These are phyloP conservation scores for Cystobasidiaceae sp. DNA, from an alignment of 1,284 basidiomycete genomes.

Conservation along the genomic window DNA sequence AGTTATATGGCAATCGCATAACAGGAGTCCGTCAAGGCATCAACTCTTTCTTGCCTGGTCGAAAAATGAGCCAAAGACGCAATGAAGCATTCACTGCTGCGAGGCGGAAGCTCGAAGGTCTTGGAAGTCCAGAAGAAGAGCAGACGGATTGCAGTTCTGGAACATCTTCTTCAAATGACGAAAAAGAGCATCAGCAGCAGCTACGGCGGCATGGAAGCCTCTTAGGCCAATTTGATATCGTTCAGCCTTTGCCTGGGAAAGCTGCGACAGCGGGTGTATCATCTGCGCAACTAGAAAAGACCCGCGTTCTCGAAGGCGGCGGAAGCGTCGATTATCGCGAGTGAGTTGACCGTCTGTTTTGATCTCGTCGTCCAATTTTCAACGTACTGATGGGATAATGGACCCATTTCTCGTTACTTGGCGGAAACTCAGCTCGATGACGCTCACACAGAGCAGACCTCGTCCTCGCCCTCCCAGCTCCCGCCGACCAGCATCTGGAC, in stretches of 20 bases:
- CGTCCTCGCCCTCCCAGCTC: constrained; percentile 4
- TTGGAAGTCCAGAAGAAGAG: constrained; percentile 18
- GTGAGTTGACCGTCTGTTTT: too few relatives aligned
- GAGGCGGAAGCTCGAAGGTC: constrained; percentile 24
- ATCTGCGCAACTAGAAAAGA: too few relatives aligned
- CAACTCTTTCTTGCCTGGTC: constrained; percentile 12
- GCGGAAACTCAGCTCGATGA: too few relatives aligned
- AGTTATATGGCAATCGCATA: too few relatives aligned
- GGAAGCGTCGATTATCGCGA: background rate
- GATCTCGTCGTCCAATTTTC: too few relatives aligned
- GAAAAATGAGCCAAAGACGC: constrained; percentile 18
- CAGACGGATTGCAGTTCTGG: constrained; percentile 22
- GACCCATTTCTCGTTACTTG: too few relatives aligned
- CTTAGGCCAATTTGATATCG: too few relatives aligned
- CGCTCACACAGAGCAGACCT: background rate
- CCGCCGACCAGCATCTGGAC: constrained; percentile 3
- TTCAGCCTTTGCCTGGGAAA: background rate
- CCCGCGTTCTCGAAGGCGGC: constrained; percentile 5
- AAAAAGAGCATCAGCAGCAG: background rate
- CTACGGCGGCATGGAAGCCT: too few relatives aligned
- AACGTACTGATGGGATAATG: too few relatives aligned
- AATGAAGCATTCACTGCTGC: constrained; percentile 27
- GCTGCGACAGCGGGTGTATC: background rate
- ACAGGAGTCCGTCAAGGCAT: too few relatives aligned
- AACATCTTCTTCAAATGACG: constrained; percentile 1